These are phyloP conservation scores for Alliaria petiolata DNA, from an alignment of 345 rosid genomes.

Conservation along the genomic window DNA sequence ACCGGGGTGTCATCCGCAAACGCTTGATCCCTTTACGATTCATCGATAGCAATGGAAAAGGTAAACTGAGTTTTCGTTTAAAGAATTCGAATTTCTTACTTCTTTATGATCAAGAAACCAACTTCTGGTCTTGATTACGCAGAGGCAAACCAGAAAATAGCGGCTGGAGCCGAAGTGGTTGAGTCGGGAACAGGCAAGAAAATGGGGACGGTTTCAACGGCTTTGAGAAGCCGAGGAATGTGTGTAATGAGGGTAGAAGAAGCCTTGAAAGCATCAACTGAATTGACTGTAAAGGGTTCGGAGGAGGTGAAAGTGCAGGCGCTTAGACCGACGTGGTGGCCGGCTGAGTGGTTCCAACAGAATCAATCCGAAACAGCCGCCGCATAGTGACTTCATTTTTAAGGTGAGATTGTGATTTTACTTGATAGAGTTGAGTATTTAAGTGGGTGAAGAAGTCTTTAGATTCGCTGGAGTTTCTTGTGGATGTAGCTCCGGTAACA, in stretches of 20 bases:
- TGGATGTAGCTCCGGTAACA: slow-evolving; percentile 1
- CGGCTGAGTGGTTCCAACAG: slow-evolving; percentile 61
- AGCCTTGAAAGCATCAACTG: slow-evolving; percentile 44
- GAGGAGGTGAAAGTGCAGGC: slow-evolving; percentile 69
- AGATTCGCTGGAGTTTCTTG: no score
- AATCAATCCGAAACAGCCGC: slow-evolving; percentile 35
- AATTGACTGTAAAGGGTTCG: slow-evolving; percentile 45
- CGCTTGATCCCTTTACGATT: slow-evolving; percentile 74
- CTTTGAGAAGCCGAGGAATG: slow-evolving; percentile 66
- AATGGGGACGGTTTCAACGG: slow-evolving; percentile 64
- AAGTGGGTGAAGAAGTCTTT: no score
- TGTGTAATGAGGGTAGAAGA: slow-evolving; percentile 72
- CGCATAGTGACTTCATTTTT: slow-evolving; percentile 28
- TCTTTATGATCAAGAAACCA: background rate
- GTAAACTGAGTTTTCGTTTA: slow-evolving; percentile 23
- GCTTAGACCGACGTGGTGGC: slow-evolving; percentile 83
- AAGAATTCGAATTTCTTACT: background rate
- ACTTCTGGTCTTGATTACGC: background rate
- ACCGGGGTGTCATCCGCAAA: slow-evolving; percentile 79
- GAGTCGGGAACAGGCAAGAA: slow-evolving; percentile 58
- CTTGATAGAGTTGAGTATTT: no score
- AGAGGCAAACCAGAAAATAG: slow-evolving; percentile 58
- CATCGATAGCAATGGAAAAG: slow-evolving; percentile 49
- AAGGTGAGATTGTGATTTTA: no score
- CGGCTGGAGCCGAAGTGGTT: slow-evolving; percentile 63